Conservation (phyloP, 306 rosid genomes). For the Begonia loranthoides region DNA sequence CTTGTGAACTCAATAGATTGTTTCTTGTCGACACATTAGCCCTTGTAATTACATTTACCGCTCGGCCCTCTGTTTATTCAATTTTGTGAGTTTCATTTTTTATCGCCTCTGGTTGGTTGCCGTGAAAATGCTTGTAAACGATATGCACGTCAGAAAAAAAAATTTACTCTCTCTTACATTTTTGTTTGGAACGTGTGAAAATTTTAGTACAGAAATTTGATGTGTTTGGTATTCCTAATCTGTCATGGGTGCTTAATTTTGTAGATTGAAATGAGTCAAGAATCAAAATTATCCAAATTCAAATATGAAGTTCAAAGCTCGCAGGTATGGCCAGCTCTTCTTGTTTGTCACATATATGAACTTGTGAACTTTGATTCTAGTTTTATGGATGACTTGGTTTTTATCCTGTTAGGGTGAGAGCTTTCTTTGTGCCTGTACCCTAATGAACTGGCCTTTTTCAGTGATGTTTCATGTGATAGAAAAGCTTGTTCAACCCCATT, state of each 20-base stretch:
- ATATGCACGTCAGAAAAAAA: background rate
- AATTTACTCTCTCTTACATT: background rate
- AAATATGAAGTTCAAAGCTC: conserved; percentile 87
- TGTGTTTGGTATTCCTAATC: conserved; percentile 3
- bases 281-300: conserved; percentile 66
- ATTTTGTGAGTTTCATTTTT: background rate
- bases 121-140: background rate
- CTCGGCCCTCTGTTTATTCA: background rate
- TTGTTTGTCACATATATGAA: background rate
- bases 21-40: conserved; percentile 89
- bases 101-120: conserved; percentile 1
- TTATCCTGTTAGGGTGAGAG: too few relatives aligned
- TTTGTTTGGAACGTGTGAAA: background rate
- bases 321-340: conserved; percentile 37
- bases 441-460: too few relatives aligned
- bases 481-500: too few relatives aligned
- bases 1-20: conserved; percentile 47
- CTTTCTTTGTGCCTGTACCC: too few relatives aligned
- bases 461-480: too few relatives aligned
- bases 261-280: conserved; percentile 69
- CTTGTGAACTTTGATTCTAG: too few relatives aligned
- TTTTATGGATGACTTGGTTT: too few relatives aligned
- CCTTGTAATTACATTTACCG: conserved; percentile 28
- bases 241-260: background rate
- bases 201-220: conserved; percentile 68